Evolutionary conservation across 768 basidiomycete genomes (phyloP).

Genomic region (Leccinum imitatum): DNA sequence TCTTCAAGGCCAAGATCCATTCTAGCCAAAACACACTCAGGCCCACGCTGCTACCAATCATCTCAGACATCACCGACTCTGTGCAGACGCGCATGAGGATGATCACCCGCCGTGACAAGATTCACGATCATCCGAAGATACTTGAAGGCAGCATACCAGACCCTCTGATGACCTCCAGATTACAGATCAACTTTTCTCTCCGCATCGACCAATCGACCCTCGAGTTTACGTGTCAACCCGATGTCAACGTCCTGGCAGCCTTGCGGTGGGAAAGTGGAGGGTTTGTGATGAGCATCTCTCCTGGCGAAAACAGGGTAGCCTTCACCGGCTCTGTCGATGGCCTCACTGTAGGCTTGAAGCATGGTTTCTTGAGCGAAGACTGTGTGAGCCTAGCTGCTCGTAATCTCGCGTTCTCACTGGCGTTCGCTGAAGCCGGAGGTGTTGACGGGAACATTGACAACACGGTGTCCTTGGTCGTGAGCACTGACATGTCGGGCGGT

Average conservation of each 20-base stretch:
- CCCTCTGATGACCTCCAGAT: constrained; percentile 38
- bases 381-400: constrained; percentile 78
- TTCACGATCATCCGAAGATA: constrained; percentile 13
- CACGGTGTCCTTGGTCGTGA: constrained; percentile 73
- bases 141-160: constrained; percentile 10
- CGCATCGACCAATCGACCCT: constrained; percentile 90
- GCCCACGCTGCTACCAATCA: constrained; percentile 82
- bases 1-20: constrained; percentile 88
- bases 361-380: constrained; percentile 82
- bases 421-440: constrained; percentile 55
- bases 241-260: constrained; percentile 88
- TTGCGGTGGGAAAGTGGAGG: constrained; percentile 95
- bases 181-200: constrained; percentile 82
- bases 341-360: constrained; percentile 76
- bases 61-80: constrained; percentile 69
- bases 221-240: constrained; percentile 84
- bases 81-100: constrained; percentile 71
- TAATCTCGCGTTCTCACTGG: constrained; percentile 76
- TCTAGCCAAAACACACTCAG: constrained; percentile 83
- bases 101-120: constrained; percentile 33
- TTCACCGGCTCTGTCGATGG: constrained; percentile 83
- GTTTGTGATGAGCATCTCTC: constrained; percentile 76
- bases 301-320: constrained; percentile 66
- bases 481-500: constrained; percentile 79
- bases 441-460: constrained; percentile 38